Percentiles rank a stretch among this genome's conserved stretches.
Evolutionary conservation across 192 early-diverging fungal species (phyloP).

Genomic region (Coemansia umbellata): DNA sequence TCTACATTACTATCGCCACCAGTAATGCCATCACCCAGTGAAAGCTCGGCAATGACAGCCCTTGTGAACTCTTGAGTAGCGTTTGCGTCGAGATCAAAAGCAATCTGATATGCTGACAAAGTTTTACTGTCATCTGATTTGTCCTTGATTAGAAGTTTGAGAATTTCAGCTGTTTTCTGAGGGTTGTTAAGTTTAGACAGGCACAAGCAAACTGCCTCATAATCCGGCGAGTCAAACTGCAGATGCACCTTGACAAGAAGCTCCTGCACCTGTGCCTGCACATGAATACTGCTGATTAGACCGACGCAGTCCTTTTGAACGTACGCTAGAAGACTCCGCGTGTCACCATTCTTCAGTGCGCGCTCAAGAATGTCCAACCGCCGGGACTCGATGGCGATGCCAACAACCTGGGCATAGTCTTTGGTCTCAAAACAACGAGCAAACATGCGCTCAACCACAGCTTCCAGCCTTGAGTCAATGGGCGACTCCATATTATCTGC

Average conservation of each 20-base stretch:
- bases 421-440: constrained; percentile 80
- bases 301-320: constrained; percentile 84
- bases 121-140: constrained; percentile 61
- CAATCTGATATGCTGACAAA: constrained; percentile 93
- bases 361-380: constrained; percentile 87
- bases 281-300: constrained; percentile 58
- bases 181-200: constrained; percentile 89
- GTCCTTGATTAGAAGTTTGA: constrained; percentile 63
- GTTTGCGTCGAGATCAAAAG: constrained; percentile 95
- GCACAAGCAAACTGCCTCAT: constrained; percentile 87
- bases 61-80: constrained; percentile 94
- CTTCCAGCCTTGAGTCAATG: constrained; percentile 77
- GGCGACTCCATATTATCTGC: constrained; percentile 44
- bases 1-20: background rate
- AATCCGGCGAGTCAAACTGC: constrained; percentile 73
- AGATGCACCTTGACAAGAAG: constrained; percentile 48
- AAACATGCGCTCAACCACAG: constrained; percentile 95
- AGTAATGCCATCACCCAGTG: constrained; percentile 1
- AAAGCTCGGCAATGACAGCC: constrained; percentile 66
- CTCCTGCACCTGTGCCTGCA: constrained; percentile 65
- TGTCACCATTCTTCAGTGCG: constrained; percentile 69
- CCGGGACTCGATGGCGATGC: constrained; percentile 90
- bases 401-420: constrained; percentile 82
- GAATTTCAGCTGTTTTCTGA: constrained; percentile 64
- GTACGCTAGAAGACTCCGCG: constrained; percentile 72